These are phyloP conservation scores for Fusarium chaquense DNA, from an alignment of 2,329 filamentous ascomycete species.

Conservation along the genomic window DNA sequence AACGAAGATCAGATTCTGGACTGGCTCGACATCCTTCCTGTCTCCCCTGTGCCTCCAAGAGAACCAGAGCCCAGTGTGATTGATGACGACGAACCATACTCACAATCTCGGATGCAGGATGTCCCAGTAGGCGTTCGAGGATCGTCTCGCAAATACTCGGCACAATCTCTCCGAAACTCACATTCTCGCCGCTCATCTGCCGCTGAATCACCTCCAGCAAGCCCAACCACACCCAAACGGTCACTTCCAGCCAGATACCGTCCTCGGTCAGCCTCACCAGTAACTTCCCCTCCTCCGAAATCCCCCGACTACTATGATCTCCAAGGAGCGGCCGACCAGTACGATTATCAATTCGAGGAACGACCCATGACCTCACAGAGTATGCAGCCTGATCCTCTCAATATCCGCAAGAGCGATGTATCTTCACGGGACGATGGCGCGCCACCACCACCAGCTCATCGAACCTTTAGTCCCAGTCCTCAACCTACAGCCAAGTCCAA, in stretches of 20 bases:
- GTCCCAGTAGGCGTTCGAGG: conserved; percentile 51
- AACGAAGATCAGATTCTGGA: conserved; percentile 82
- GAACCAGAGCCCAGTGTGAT: conserved; percentile 53
- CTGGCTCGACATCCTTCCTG: conserved; percentile 85
- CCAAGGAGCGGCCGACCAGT: conserved; percentile 56
- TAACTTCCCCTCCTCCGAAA: conserved; percentile 43
- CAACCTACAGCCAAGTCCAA: conserved; percentile 47
- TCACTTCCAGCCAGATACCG: conserved; percentile 46
- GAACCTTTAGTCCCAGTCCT: conserved; percentile 53
- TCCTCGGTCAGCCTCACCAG: conserved; percentile 39
- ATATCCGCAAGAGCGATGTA: conserved; percentile 51
- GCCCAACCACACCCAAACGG: conserved; percentile 52
- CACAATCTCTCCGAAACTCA: conserved; percentile 45
- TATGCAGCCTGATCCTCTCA: conserved; percentile 55
- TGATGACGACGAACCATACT: conserved; percentile 46
- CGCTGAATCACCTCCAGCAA: conserved; percentile 44
- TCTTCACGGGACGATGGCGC: conserved; percentile 66
- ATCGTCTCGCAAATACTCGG: conserved; percentile 42
- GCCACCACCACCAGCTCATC: conserved; percentile 66
- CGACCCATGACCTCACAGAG: conserved; percentile 52
- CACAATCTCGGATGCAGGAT: conserved; percentile 40
- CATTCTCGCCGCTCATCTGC: conserved; percentile 35
- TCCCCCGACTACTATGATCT: conserved; percentile 41
- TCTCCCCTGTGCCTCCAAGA: conserved; percentile 61
- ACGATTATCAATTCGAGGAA: conserved; percentile 47